Conservation (phyloP, 768 basidiomycete species). For the Tephrocybe sp. region DNA sequence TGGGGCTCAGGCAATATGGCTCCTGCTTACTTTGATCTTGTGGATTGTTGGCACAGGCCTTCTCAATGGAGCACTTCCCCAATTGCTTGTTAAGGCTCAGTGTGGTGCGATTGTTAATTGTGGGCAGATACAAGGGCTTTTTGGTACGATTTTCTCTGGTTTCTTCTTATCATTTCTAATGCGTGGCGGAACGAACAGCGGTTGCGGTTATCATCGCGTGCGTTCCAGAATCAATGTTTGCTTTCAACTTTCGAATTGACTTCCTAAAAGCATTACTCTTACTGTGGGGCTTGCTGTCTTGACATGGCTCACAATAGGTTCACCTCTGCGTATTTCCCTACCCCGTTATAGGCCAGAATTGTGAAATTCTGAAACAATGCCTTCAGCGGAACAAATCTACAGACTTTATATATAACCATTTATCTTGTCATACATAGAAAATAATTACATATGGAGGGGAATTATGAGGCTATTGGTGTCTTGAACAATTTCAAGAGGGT, state of each 20-base stretch:
- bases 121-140: conserved; percentile 52
- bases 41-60: conserved; percentile 60
- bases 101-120: conserved; percentile 55
- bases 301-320: conserved; percentile 54
- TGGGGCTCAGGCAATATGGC: conserved; percentile 60
- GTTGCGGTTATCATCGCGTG: conserved; percentile 56
- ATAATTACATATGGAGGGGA: conserved; percentile 6
- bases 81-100: conserved; percentile 35
- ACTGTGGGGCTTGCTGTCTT: conserved; percentile 48
- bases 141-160: conserved; percentile 36
- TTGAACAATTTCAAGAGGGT: conserved; percentile 43
- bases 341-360: background rate
- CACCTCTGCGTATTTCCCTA: conserved; percentile 23
- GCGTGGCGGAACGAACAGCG: conserved; percentile 24
- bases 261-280: conserved; percentile 37
- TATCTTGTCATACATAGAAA: background rate
- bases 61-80: conserved; percentile 49
- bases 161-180: background rate
- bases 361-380: too few species aligned
- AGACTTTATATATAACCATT: too few species aligned
- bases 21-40: conserved; percentile 55
- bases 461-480: conserved; percentile 45
- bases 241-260: conserved; percentile 5
- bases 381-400: too few species aligned
- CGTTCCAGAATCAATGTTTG: background rate